These are phyloP conservation scores for Suhomyces sp. DNA, from an alignment of 805 yeast species.

Conservation along the genomic window DNA sequence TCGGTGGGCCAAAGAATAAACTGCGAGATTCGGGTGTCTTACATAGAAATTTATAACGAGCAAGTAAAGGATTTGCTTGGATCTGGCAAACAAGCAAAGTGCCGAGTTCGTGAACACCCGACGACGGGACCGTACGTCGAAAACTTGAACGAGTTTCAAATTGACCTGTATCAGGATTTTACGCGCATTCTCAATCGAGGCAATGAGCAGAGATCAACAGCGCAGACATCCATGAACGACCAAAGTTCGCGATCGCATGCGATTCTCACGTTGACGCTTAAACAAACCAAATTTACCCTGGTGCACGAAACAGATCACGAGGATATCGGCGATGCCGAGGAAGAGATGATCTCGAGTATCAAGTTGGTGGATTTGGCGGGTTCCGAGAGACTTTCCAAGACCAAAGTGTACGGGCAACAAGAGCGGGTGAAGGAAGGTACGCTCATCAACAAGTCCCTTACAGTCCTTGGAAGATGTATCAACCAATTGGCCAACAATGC, in stretches of 20 bases:
- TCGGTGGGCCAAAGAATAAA: slow-evolving; percentile 37
- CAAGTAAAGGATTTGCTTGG: slow-evolving; percentile 63
- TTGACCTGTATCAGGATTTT: slow-evolving; percentile 51
- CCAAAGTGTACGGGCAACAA: slow-evolving; percentile 55
- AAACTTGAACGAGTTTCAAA: slow-evolving; percentile 51
- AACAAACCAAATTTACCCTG: slow-evolving; percentile 50
- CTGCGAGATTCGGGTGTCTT: slow-evolving; percentile 50
- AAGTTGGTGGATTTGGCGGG: slow-evolving; percentile 81
- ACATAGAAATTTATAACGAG: slow-evolving; percentile 76
- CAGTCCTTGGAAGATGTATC: slow-evolving; percentile 72
- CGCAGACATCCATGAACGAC: slow-evolving; percentile 70
- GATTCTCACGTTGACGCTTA: slow-evolving; percentile 59
- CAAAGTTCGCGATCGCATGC: slow-evolving; percentile 80
- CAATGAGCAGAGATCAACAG: slow-evolving; percentile 58
- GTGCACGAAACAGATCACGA: slow-evolving; percentile 5
- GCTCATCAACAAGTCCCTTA: slow-evolving; percentile 72
- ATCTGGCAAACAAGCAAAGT: slow-evolving; percentile 16
- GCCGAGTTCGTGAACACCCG: slow-evolving; percentile 65
- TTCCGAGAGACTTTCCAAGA: slow-evolving; percentile 64
- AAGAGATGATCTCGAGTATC: slow-evolving; percentile 56
- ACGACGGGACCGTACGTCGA: slow-evolving; percentile 72
- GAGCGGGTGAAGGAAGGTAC: slow-evolving; percentile 70
- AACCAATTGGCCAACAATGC: slow-evolving; percentile 46
- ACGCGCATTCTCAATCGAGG: slow-evolving; percentile 49
- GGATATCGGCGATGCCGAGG: slow-evolving; percentile 37